Base-by-base conservation (phyloP, 225 moss, liverwort and hornwort genomes). In the Marchantia polymorpha region DNA sequence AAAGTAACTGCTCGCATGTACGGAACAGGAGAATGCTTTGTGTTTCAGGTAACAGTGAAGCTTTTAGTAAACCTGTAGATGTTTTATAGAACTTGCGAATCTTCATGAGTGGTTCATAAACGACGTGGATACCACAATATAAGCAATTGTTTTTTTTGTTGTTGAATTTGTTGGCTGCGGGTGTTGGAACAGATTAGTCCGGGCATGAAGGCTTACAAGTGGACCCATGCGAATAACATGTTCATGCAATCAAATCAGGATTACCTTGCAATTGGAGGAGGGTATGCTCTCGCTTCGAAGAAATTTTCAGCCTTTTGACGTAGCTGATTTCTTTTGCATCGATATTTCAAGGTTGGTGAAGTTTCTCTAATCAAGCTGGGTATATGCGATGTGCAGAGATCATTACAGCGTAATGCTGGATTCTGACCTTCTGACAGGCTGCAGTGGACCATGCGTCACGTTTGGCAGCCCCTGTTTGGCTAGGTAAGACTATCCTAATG, bases 21-120 rank as follows among this genome's bases (percentile, higher is more conserved):
- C 71, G 84, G 84, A 77, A 87, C 69, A 26, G 84, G 87, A 75
- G 84, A 87, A 67, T 87, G 87, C 72, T 84, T 87, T 64, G 84
- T 87, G 9, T 87, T 84, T 59, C 82, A 87, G 87, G 87, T 87
- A 81, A 55, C 23, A 12, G 50, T 22, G 23, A 59, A 27, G 39
- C 39, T 39, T 39, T 56, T 5, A 39, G 39, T 39, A 2, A 39
- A 39, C 39, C 39, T 39, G 39, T 39, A 39, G 39, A 39, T 39
- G 39, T 39, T 5, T 39, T 39, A 39, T 39, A 39, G 39, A 39
- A 39, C 39, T 39, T 39, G 39, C 39, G 5, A 39, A 39, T 39
- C 2, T 39, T 39, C 39, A 39, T 39, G 39, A 39, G 39, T 39
- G 39, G 39, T 39, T 39, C 39, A 39, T 39, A 39, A 39, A 39